Evolutionary conservation across 2,329 filamentous ascomycete species (phyloP), one percentile per base, ranked within the genome.

Genomic region (Domatiomyces catenatus): DNA sequence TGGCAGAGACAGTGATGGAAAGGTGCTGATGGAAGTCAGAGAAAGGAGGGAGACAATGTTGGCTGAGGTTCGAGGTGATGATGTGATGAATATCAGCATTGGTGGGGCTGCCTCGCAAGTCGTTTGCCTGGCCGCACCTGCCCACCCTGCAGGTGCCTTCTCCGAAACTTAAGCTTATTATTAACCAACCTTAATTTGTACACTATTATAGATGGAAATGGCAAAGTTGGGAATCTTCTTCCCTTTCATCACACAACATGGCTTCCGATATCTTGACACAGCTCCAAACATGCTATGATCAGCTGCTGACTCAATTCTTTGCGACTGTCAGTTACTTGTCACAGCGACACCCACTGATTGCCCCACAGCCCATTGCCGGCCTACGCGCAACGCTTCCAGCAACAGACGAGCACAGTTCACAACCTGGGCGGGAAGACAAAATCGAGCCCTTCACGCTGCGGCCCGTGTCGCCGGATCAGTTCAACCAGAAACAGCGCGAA

Each of bases 301-400:
- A 74, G 68, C 67, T 73, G 28, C 68, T 69, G 59, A 73, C 69
- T 46, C 71, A 74, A 65, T 71, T 72, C 67, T 73, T 72, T 61
- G 69, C 71, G 50, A 72, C 70, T 28, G 63, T 73, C 50, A 67
- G 68, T 62, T 74, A 73, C 59, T 64, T 73, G 51, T 67, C 62
- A 63, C 51, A 71, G 70, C 62, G 69, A 68, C 61, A 70, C 68
- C 61, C 67, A 66, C 58, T 68, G 4, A 46, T 59, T 63, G 44
- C 64, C 63, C 50, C 67, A 64, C 26, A 66, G 53, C 10, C 61
- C 58, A 46, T 51, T 52, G 12, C 57, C 56, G 28, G 50, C 53
- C 15, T 39, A 15, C 32, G 10, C 32, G 32, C 32, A 15, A 39
- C 32, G 20, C 54, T 51, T 28, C 57, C 26, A 52, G 58, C 53